phyloP scores from a whole-genome alignment of 2,329 filamentous ascomycete genomes.

The Cercospora sp. region DNA sequence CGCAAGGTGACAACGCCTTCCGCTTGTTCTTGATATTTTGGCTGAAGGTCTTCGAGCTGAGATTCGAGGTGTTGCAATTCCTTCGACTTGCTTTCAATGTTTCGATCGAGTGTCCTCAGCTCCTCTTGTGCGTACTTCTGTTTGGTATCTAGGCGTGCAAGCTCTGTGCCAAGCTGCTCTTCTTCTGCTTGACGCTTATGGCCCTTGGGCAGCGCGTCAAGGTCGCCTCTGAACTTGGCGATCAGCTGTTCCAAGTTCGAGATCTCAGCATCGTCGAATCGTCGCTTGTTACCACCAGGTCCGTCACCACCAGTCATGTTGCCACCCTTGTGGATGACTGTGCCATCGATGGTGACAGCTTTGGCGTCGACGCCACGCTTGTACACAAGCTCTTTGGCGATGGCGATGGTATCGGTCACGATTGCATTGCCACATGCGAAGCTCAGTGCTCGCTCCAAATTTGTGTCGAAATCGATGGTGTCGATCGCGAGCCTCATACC shows the following conservation, averaged over 20 bases:
- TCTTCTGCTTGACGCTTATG: conserved; percentile 76
- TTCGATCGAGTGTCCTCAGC: conserved; percentile 74
- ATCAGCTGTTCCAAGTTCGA: conserved; percentile 78
- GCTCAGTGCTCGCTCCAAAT: conserved; percentile 86
- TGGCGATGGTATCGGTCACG: conserved; percentile 82
- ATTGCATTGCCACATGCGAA: conserved; percentile 95
- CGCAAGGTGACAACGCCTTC: conserved; percentile 66
- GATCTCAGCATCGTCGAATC: conserved; percentile 87
- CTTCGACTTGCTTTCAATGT: conserved; percentile 79
- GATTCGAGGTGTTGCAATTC: conserved; percentile 72
- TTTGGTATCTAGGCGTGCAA: conserved; percentile 76
- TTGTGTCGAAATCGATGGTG: conserved; percentile 88
- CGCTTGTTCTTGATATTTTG: conserved; percentile 74
- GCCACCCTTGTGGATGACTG: conserved; percentile 93
- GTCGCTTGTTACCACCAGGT: conserved; percentile 66
- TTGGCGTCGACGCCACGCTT: conserved; percentile 83
- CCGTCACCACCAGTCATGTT: conserved; percentile 94
- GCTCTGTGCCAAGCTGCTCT: conserved; percentile 75
- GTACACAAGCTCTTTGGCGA: conserved; percentile 89
- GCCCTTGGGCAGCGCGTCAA: conserved; percentile 75
- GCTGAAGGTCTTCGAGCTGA: conserved; percentile 73
- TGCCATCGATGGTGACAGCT: conserved; percentile 92
- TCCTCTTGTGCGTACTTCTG: conserved; percentile 73
- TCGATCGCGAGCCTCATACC: conserved; percentile 88
- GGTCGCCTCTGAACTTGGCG: conserved; percentile 73